Conservation (phyloP, 768 basidiomycete genomes). For the Macrolepiota albuminosa region DNA sequence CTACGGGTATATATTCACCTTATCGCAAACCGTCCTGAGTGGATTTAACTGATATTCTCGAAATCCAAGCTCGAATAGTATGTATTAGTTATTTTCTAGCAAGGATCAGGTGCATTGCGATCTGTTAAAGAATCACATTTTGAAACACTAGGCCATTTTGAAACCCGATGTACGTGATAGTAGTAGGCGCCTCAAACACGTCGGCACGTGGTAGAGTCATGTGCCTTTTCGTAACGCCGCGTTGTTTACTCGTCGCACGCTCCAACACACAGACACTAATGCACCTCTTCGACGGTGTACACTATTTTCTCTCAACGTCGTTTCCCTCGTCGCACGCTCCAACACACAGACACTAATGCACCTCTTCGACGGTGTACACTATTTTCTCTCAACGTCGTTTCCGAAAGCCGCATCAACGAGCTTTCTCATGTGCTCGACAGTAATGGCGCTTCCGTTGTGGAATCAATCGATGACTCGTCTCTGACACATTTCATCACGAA, state of each 20-base stretch:
- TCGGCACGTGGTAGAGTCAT: background rate
- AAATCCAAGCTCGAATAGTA: no score
- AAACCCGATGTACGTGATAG: no score
- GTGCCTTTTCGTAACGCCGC: conserved; percentile 8
- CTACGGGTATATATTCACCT: no score
- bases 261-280: conserved; percentile 2
- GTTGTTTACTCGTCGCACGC: conserved; percentile 14
- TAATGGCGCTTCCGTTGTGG: conserved; percentile 43
- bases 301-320: conserved; percentile 47
- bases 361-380: conserved; percentile 38
- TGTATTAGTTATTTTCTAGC: no score
- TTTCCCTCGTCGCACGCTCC: conserved; percentile 24
- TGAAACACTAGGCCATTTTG: no score
- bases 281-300: conserved; percentile 35
- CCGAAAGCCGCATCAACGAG: conserved; percentile 32
- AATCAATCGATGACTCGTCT: conserved; percentile 26
- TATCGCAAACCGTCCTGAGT: no score
- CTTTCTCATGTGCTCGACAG: conserved; percentile 43
- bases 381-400: conserved; percentile 48
- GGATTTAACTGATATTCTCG: no score
- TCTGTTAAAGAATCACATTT: no score
- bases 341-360: conserved; percentile 9
- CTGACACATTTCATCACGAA: conserved; percentile 56
- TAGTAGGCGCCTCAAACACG: background rate
- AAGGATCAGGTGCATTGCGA: no score